Evolutionary conservation across 2,329 filamentous ascomycete genomes (phyloP), one percentile per base, ranked within the genome.

Genomic region (Penicillium sp.): DNA sequence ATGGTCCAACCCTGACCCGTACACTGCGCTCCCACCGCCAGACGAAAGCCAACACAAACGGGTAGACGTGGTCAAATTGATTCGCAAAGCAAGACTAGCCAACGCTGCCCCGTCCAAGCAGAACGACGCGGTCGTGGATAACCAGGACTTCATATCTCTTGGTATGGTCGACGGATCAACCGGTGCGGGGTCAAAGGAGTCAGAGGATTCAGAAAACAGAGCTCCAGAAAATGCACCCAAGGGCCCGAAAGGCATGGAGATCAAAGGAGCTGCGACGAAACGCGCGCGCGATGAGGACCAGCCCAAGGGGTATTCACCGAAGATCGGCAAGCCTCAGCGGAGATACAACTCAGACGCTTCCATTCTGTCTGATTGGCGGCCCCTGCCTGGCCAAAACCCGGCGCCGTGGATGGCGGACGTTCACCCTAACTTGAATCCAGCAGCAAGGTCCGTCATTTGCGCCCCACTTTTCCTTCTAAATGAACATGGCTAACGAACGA

Each of bases 1-100:
- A 73, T 98, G 93, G 93, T 96, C 92, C 5, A 98, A 98, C 66
- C 93, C 93, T 3, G 93, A 98, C 71, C 92, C 93, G 0, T 97
- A 98, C 74, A 96, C 91, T 6, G 90, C 86, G 2, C 80, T 96
- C 10, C 93, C 93, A 9, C 92, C 91, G 7, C 85, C 87, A 0
- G 89, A 93, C 62, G 89, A 92, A 53, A 81, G 79, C 5, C 81
- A 84, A 39, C 83, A 84, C 21, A 96, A 95, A 75, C 91, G 89
- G 74, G 88, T 86, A 64, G 92, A 97, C 63, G 88, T 97, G 39
- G 90, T 98, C 35, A 90, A 96, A 68, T 76, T 96, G 59, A 97
- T 98, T 65, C 88, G 93, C 65, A 97, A 96, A 70, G 91, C 93
- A 2, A 90, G 93, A 48, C 80, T 92, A 33, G 84, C 87, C 37